Evolutionary conservation across 768 basidiomycete species (phyloP).

Genomic region (Leccinum sublutescens): DNA sequence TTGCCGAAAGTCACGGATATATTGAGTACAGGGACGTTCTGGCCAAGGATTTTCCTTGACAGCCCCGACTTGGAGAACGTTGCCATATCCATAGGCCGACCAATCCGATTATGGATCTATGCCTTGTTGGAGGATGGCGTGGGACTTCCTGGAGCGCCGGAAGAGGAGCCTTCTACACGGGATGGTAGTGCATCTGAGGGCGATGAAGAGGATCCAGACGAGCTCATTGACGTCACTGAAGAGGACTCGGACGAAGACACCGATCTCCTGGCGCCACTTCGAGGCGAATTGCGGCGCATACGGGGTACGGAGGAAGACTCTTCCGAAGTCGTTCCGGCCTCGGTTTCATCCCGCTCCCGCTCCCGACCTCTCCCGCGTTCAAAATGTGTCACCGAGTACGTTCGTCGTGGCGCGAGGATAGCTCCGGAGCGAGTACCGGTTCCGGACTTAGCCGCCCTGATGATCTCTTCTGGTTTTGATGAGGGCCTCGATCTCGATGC

Average conservation of each 20-base stretch:
- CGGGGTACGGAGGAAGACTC: constrained; percentile 39
- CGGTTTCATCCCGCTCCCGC: constrained; percentile 35
- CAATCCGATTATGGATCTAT: constrained; percentile 64
- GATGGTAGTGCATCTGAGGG: constrained; percentile 23
- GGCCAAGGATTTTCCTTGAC: constrained; percentile 75
- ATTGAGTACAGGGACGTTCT: constrained; percentile 61
- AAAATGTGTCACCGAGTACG: constrained; percentile 50
- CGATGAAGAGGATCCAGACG: constrained; percentile 49
- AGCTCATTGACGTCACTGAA: constrained; percentile 69
- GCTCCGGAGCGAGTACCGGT: constrained; percentile 57
- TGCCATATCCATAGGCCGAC: constrained; percentile 57
- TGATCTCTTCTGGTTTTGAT: constrained; percentile 38
- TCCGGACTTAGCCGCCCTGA: constrained; percentile 45
- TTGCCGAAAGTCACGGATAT: constrained; percentile 60
- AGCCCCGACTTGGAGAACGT: constrained; percentile 73
- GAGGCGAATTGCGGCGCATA: constrained; percentile 62
- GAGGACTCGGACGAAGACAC: constrained; percentile 45
- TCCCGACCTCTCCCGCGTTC: constrained; percentile 15
- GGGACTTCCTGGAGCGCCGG: constrained; percentile 48
- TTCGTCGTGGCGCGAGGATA: constrained; percentile 68
- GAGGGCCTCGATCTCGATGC: constrained; percentile 21
- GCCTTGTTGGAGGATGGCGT: constrained; percentile 66
- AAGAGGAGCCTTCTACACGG: constrained; percentile 5
- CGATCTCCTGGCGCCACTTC: constrained; percentile 68
- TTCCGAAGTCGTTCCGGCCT: constrained; percentile 27